Evolutionary conservation across 192 early-diverging fungal species (phyloP).

Genomic region (Geosiphon pyriformis): DNA sequence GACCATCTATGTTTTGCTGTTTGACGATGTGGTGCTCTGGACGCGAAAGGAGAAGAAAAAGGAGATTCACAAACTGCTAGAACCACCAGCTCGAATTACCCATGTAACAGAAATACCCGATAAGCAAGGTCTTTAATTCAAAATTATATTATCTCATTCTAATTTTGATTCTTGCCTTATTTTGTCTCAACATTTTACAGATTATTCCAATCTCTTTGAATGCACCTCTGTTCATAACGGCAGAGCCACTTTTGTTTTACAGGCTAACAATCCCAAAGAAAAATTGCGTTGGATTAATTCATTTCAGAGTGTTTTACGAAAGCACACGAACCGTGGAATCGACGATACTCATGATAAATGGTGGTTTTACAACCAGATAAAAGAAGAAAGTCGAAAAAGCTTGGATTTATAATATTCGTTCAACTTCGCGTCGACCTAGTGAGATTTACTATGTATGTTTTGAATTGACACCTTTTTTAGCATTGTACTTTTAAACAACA

Average conservation of each 20-base stretch:
- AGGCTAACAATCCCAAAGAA: not conserved
- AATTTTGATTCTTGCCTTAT: not conserved
- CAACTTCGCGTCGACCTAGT: too few relatives aligned
- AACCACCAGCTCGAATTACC: not conserved
- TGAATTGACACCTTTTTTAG: too few relatives aligned
- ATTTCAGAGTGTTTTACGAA: not conserved
- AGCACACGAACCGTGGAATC: conserved; percentile 1
- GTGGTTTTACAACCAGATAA: not conserved
- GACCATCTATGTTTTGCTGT: conserved; percentile 1
- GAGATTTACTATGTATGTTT: too few relatives aligned
- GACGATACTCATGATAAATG: not conserved
- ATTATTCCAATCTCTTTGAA: not conserved
- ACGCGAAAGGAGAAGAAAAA: not conserved
- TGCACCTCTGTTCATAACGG: not conserved
- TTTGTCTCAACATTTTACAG: not conserved
- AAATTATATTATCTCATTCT: not conserved
- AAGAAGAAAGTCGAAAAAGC: not conserved
- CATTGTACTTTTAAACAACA: too few relatives aligned
- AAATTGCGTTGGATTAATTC: not conserved
- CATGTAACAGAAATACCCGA: not conserved
- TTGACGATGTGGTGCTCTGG: not conserved
- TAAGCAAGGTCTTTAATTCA: not conserved
- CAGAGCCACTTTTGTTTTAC: not conserved
- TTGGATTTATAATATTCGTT: too few relatives aligned
- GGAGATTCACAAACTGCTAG: not conserved